Evolutionary conservation across 352 stramenopile species (phyloP), one percentile per base, ranked within the genome.

Genomic region (Globisporangium recalcitrans): DNA sequence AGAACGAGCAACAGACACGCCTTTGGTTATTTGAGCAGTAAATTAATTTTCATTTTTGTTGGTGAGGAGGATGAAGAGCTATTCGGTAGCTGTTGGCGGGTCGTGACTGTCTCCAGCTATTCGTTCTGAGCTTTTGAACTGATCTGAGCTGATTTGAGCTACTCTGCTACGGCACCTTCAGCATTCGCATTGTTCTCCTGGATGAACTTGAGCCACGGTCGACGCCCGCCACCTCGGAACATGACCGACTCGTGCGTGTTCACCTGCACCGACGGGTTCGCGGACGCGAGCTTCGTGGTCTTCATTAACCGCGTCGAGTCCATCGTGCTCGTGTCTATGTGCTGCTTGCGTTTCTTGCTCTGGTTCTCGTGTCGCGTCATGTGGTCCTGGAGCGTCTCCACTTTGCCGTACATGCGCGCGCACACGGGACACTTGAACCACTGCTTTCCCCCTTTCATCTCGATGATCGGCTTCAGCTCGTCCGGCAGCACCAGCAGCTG

Each of bases 351-450:
- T 61, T 95, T 93, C 70, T 88, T 85, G 69, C 74, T 93, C 64
- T 95, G 86, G 60, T 95, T 95, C 52, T 88, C 68, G 69, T 95
- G 86, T 4, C 86, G 79, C 36, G 76, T 65, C 84, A 93, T 93
- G 73, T 95, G 86, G 69, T 93, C 84, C 1, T 58, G 62, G 24
- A 90, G 72, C 10, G 63, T 72, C n/a, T 90, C 82, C 49, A 85
- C 70, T 63, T 92, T 93, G 42, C 79, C 80, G 62, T 93, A 95
- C 71, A 87, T 75, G 22, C 83, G 82, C 26, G 77, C 68, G 48
- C 86, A 95, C 38, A 93, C 78, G 1, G 86, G 82, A 36, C 86
- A 95, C 46, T 92, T 91, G 73, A 88, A 93, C 86, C 86, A 95
- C 51, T 78, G 82, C 71, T 93, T 93, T 29, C 80, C 84, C 36